A percentile compares a stretch with the other conserved stretches of the same genome.
Conservation (phyloP, 805 yeast species). For the Naumovozyma dairenensis region DNA sequence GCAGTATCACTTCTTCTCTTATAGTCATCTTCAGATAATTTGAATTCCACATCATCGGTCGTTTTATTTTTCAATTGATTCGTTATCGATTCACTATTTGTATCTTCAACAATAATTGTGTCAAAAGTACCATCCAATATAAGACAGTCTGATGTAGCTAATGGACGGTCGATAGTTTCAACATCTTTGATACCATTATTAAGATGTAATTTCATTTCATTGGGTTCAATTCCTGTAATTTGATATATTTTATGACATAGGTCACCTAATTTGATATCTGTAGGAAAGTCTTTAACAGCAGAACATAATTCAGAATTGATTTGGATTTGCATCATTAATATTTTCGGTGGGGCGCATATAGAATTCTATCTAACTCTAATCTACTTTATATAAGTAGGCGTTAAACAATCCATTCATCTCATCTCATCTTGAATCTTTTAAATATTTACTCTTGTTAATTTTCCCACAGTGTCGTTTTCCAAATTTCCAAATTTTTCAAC, state of each 20-base stretch:
- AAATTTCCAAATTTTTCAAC: no score
- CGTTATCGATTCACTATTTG: constrained; percentile 43
- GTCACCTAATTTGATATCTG: constrained; percentile 9
- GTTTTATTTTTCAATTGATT: constrained; percentile 25
- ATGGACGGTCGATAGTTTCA: background rate
- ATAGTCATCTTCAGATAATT: constrained; percentile 31
- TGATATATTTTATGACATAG: constrained; percentile 17
- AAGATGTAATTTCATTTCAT: constrained; percentile 18
- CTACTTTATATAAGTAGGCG: no score
- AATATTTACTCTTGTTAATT: no score
- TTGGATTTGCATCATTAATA: constrained; percentile 5
- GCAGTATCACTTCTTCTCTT: constrained; percentile 52
- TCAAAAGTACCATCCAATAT: background rate
- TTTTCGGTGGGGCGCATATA: no score
- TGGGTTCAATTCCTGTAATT: constrained; percentile 21
- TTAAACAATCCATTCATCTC: no score
- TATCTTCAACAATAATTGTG: constrained; percentile 42
- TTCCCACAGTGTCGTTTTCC: no score
- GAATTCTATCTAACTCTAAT: no score
- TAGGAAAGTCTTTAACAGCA: constrained; percentile 11
- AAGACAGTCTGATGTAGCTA: background rate
- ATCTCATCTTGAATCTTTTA: no score
- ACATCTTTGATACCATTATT: background rate
- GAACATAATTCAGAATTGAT: constrained; percentile 19
- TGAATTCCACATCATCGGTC: constrained; percentile 10